These are phyloP conservation scores for Cryptococcus amylolentus DNA, from an alignment of 1,284 basidiomycete species.

Conservation along the genomic window DNA sequence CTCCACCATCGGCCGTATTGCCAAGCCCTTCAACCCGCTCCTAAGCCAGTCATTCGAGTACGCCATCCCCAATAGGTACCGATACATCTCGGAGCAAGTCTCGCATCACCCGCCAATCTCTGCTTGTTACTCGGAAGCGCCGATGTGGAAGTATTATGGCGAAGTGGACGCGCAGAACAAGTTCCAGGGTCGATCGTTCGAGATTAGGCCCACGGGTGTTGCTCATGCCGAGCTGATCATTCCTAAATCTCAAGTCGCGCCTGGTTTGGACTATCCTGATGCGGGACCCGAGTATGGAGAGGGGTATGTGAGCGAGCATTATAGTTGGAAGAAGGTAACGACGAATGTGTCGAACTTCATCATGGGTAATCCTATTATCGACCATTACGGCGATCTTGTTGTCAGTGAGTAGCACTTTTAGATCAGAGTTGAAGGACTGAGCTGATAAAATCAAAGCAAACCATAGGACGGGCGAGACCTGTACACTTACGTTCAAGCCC, in stretches of 20 bases:
- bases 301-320: slow-evolving; percentile 45
- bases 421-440: neutral
- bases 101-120: slow-evolving; percentile 95
- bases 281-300: slow-evolving; percentile 41
- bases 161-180: slow-evolving; percentile 78
- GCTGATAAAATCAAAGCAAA: slow-evolving; percentile 60
- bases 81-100: slow-evolving; percentile 92
- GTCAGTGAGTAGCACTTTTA: slow-evolving; percentile 55
- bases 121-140: slow-evolving; percentile 92
- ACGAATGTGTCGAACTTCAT: slow-evolving; percentile 93
- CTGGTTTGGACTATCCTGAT: slow-evolving; percentile 40
- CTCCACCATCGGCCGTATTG: slow-evolving; percentile 88
- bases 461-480: slow-evolving; percentile 87
- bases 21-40: slow-evolving; percentile 81
- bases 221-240: slow-evolving; percentile 84
- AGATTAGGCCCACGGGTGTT: slow-evolving; percentile 90
- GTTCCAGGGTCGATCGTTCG: slow-evolving; percentile 94
- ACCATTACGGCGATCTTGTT: slow-evolving; percentile 94
- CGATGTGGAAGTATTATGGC: slow-evolving; percentile 86
- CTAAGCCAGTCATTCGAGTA: slow-evolving; percentile 92
- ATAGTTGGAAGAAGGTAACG: slow-evolving; percentile 68
- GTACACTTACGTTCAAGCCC: slow-evolving; percentile 90
- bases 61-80: slow-evolving; percentile 81
- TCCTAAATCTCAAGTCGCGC: slow-evolving; percentile 58
- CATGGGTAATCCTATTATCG: slow-evolving; percentile 86